A percentile compares a stretch with the other conserved stretches of the same genome.
Evolutionary conservation across 2,329 filamentous ascomycete genomes (phyloP).

Genomic region (Colletotrichum euphorbiae): DNA sequence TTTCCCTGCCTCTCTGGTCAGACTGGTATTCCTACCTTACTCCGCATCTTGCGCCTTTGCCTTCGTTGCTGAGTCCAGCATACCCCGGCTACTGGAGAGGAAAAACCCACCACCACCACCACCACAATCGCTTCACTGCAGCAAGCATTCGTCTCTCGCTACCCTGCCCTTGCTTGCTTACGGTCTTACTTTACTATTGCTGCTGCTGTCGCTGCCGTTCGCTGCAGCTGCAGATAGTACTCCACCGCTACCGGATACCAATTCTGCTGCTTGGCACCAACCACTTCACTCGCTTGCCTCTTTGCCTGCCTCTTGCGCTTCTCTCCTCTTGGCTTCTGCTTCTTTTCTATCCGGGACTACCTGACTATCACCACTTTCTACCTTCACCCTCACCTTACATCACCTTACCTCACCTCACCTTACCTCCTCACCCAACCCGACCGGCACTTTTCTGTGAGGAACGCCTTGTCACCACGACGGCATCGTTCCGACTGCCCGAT

Average conservation of each 20-base stretch:
- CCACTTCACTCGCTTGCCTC: constrained; percentile 23
- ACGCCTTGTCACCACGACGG: constrained; percentile 13
- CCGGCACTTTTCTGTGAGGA: constrained; percentile 4
- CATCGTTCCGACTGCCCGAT: background rate
- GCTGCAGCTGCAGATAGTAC: constrained; percentile 33
- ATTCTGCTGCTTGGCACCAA: constrained; percentile 25
- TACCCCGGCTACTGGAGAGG: constrained; percentile 16
- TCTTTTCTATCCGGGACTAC: constrained; percentile 31
- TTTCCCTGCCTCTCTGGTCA: background rate
- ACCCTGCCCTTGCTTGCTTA: constrained; percentile 26
- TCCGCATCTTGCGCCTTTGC: background rate
- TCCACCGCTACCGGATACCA: constrained; percentile 12
- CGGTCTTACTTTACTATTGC: constrained; percentile 22
- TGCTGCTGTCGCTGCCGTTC: constrained; percentile 15
- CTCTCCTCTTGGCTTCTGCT: constrained; percentile 28
- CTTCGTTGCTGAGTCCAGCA: constrained; percentile 21
- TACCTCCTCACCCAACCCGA: constrained; percentile 10
- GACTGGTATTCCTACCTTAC: constrained; percentile 3
- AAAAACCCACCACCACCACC: constrained; percentile 20
- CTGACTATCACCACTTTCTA: constrained; percentile 24
- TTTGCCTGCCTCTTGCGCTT: constrained; percentile 28
- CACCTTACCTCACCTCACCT: no score
- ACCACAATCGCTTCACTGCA: constrained; percentile 33
- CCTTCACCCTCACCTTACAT: constrained; percentile 3
- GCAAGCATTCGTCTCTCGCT: constrained; percentile 25